Percentiles rank a stretch among this genome's conserved stretches.
Evolutionary conservation across 2,329 filamentous ascomycete species (phyloP).

Genomic region (Ophiostoma sp.): DNA sequence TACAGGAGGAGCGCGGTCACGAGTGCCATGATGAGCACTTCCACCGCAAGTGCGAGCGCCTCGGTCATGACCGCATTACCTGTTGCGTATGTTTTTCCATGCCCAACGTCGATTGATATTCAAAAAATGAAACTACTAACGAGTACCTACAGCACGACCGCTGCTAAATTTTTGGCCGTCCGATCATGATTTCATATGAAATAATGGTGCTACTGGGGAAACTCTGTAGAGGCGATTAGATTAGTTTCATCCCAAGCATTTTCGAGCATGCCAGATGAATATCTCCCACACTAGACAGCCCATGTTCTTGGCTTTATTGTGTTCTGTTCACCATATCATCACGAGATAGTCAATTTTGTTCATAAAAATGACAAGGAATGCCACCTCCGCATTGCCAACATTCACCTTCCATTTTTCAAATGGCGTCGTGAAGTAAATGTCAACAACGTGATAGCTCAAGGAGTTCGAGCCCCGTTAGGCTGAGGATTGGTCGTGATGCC

Average conservation of each 20-base stretch:
- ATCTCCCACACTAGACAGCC: no score
- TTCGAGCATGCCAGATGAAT: no score
- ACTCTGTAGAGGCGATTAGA: no score
- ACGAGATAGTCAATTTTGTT: not conserved
- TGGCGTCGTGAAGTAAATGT: not conserved
- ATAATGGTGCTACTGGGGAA: no score
- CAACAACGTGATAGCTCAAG: not conserved
- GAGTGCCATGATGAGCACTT: not conserved
- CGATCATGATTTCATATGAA: no score
- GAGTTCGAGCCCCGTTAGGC: not conserved
- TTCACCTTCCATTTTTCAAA: not conserved
- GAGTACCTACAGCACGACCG: not conserved
- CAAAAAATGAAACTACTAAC: not conserved
- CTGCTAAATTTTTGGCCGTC: not conserved
- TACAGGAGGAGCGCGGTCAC: not conserved
- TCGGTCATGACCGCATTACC: not conserved
- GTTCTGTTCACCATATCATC: not conserved
- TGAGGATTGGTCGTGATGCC: not conserved
- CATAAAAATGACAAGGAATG: not conserved
- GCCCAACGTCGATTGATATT: not conserved
- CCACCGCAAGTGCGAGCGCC: not conserved
- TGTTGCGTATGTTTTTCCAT: not conserved
- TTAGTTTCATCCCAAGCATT: no score
- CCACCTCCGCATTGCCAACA: not conserved
- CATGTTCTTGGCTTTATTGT: not conserved